Conservation (phyloP, 495 filamentous ascomycete genomes). For the Tuber umbilicatum region DNA sequence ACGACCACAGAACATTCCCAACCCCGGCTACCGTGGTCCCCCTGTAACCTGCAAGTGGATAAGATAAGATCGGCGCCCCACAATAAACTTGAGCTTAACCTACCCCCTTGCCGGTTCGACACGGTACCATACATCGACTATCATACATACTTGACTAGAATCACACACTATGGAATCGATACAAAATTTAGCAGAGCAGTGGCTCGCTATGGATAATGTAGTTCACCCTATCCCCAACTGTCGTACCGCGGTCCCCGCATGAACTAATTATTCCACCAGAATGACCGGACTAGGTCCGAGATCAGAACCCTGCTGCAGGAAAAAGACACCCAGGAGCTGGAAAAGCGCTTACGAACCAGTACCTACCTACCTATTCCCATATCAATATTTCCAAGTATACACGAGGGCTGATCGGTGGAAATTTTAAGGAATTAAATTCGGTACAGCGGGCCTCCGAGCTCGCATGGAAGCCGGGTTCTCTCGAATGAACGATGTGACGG, state of each 20-base stretch:
- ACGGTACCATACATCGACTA: background rate
- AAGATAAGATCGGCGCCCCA: conserved; percentile 17
- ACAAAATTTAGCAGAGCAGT: conserved; percentile 43
- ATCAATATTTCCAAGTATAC: background rate
- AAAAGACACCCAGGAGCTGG: conserved; percentile 50
- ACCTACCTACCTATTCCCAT: conserved; percentile 48
- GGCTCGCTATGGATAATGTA: conserved; percentile 61
- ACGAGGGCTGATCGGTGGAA: conserved; percentile 1
- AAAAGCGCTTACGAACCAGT: conserved; percentile 50
- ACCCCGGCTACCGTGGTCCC: background rate
- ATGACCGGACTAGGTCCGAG: conserved; percentile 54
- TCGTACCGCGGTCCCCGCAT: background rate
- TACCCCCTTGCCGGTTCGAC: background rate
- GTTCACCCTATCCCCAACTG: conserved; percentile 3
- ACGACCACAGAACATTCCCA: background rate
- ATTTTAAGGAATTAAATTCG: conserved; percentile 56
- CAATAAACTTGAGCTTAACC: background rate
- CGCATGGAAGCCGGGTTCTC: conserved; percentile 66
- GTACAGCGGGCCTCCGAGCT: conserved; percentile 59
- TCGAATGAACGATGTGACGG: conserved; percentile 62
- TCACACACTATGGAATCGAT: conserved; percentile 18
- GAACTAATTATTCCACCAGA: conserved; percentile 41
- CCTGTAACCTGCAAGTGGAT: conserved; percentile 4
- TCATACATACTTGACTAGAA: background rate
- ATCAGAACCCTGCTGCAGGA: conserved; percentile 53